Percentiles rank a stretch among this genome's conserved stretches.
These are phyloP conservation scores for Phytophthora macrochlamydospora DNA, from an alignment of 352 stramenopile genomes.

Conservation along the genomic window DNA sequence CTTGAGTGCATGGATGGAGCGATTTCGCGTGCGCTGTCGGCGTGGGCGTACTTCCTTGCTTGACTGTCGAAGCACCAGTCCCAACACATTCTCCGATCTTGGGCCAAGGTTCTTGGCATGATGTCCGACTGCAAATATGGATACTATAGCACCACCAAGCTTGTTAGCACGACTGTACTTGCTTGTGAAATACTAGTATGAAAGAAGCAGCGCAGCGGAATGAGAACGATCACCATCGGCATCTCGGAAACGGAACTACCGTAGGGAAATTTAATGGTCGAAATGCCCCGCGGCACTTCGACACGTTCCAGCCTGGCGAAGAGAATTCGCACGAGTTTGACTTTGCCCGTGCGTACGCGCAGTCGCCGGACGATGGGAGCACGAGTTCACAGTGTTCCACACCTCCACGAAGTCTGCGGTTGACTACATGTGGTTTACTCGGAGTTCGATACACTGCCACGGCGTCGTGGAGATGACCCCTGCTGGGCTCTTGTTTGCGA, in stretches of 20 bases:
- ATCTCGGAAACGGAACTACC: slow-evolving; percentile 46
- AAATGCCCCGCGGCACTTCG: slow-evolving; percentile 26
- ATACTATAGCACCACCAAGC: too few species aligned
- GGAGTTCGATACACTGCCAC: slow-evolving; percentile 52
- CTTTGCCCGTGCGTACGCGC: slow-evolving; percentile 68
- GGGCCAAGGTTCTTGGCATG: too few species aligned
- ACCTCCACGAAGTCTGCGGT: slow-evolving; percentile 57
- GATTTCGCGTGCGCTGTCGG: slow-evolving; percentile 6
- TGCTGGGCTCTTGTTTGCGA: slow-evolving; percentile 51
- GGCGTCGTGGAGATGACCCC: slow-evolving; percentile 71
- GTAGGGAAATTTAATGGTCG: slow-evolving; percentile 39
- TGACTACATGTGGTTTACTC: slow-evolving; percentile 78
- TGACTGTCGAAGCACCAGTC: too few species aligned
- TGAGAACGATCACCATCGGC: slow-evolving; percentile 41
- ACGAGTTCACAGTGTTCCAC: slow-evolving; percentile 80
- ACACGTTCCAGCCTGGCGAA: slow-evolving; percentile 19
- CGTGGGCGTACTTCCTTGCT: slow-evolving; percentile 24
- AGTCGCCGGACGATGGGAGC: slow-evolving; percentile 43
- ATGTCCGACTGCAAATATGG: too few species aligned
- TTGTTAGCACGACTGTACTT: too few species aligned
- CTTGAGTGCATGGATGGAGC: slow-evolving; percentile 41
- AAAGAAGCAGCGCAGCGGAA: slow-evolving; percentile 41
- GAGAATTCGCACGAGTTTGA: slow-evolving; percentile 42
- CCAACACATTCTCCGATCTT: too few species aligned
- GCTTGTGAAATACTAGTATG: too few species aligned